A percentile compares a stretch with the other conserved stretches of the same genome.
phyloP scores from a whole-genome alignment of 139 green algal genomes.

The Picochlorum sp. region DNA sequence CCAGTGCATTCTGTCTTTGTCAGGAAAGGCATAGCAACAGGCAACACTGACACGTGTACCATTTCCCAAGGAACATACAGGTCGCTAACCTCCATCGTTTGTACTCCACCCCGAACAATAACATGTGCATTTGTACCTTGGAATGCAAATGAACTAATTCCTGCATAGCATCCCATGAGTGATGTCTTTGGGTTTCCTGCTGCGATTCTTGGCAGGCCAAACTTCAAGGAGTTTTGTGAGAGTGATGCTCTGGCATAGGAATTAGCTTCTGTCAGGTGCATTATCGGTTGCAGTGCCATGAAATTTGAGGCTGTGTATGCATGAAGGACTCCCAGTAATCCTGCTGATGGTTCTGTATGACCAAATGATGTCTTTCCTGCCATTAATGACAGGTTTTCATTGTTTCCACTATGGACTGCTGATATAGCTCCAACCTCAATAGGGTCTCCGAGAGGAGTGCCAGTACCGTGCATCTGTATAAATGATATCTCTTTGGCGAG shows the following conservation, averaged over 20 bases:
- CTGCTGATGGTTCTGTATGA: constrained; percentile 66
- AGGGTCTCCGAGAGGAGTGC: constrained; percentile 66
- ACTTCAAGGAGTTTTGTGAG: neutral
- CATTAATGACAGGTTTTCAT: constrained; percentile 36
- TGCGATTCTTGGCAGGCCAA: neutral
- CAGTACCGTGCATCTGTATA: constrained; percentile 74
- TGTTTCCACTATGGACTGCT: constrained; percentile 16
- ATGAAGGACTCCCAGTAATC: constrained; percentile 41
- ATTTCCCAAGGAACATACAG: neutral
- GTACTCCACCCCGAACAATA: neutral
- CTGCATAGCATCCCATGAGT: neutral
- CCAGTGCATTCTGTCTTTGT: too few species aligned
- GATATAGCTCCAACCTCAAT: constrained; percentile 65
- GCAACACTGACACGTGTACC: too few species aligned
- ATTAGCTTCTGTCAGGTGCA: constrained; percentile 17
- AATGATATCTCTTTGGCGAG: constrained; percentile 12
- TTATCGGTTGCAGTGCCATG: neutral
- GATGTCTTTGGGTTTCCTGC: neutral
- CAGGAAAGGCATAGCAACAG: too few species aligned
- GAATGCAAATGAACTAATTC: constrained; percentile 49
- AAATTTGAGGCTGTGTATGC: neutral
- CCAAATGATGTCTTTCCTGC: constrained; percentile 59
- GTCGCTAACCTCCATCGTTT: neutral
- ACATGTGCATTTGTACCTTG: constrained; percentile 58
- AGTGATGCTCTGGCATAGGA: constrained; percentile 17